Base-by-base conservation (phyloP, 768 basidiomycete species). In the Boletus bicolor region DNA sequence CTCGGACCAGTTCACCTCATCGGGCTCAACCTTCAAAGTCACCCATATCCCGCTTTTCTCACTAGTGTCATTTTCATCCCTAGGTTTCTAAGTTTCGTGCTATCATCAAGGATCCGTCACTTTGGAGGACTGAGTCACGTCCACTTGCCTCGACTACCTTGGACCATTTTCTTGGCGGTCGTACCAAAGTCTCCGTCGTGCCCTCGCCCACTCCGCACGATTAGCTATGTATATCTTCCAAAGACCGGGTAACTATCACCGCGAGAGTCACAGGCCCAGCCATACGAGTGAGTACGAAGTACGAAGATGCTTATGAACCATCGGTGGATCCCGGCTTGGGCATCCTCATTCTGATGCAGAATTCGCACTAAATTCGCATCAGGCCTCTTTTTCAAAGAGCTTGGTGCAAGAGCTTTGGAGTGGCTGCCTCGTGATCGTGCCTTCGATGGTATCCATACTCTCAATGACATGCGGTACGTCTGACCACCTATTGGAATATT, bases 301-400 rank as follows among this genome's bases (percentile, higher is more conserved):
- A 89, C 68, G 91, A 93, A 59, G 89, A 90, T 42, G 89, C 86
- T 0, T 93, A 90, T 57, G 87, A 91, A 66, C 89, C 88, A 1
- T 91, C 91, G 5, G 85, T 89, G 64, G 91, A 93, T 70, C 91
- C 91, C 11, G 91, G 93, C 66, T 90, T 84, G 57, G 84, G 9
- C 39, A 8, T 39, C 5, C 26, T 39, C 5, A 2, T 30, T 24
- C 10, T 5, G 5, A 42, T 44, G 17, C 5, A 4, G n/a, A 11
- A 34, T 36, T 14, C 6, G 7, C 7, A 0, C 55, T 38, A 14
- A 60, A 42, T 28, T 34, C 6, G 24, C 51, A 55, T 11, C 42
- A 90, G 91, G 82, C 26, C 73, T 91, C 48, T 89, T 90, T 17
- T 72, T 93, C 35, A 91, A 93, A 68, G 89, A 91, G 66, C 79